Evolutionary conservation across 169 alveolate species (phyloP).

Genomic region (Cryptosporidium andersoni): DNA sequence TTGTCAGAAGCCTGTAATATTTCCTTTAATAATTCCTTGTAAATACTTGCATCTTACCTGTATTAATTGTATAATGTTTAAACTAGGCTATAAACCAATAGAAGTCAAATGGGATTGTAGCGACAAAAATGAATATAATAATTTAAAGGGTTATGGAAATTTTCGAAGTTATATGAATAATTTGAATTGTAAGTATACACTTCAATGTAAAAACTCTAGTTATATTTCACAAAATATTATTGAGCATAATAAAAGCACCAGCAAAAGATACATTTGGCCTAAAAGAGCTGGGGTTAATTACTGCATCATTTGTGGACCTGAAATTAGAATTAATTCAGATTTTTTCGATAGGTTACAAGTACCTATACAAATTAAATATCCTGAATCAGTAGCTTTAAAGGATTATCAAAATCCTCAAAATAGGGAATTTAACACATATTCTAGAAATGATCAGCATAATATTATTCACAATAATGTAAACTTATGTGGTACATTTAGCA

Average conservation of each 20-base stretch:
- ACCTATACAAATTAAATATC: slow-evolving; percentile 42
- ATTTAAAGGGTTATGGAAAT: neutral
- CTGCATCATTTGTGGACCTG: slow-evolving; percentile 31
- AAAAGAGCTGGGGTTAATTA: slow-evolving; percentile 22
- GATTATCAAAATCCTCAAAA: too few species aligned
- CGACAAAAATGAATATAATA: neutral
- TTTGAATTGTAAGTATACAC: too few species aligned
- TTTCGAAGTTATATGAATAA: neutral
- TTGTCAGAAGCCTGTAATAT: neutral
- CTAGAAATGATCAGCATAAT: too few species aligned
- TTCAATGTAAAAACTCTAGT: neutral
- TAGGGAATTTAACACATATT: too few species aligned
- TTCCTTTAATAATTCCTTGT: slow-evolving; percentile 64
- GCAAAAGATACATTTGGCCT: slow-evolving; percentile 5
- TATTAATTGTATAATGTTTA: slow-evolving; percentile 31
- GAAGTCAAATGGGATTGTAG: neutral
- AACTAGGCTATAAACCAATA: slow-evolving; percentile 32
- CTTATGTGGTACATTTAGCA: too few species aligned
- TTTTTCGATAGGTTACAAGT: slow-evolving; percentile 58
- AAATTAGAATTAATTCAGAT: slow-evolving; percentile 32
- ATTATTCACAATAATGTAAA: too few species aligned
- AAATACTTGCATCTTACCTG: slow-evolving; percentile 38
- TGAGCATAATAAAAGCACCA: neutral
- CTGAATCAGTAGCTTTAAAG: neutral
- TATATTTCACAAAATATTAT: neutral